Base-by-base conservation (phyloP, 768 basidiomycete species). In the Gymnopilus dilepis region DNA sequence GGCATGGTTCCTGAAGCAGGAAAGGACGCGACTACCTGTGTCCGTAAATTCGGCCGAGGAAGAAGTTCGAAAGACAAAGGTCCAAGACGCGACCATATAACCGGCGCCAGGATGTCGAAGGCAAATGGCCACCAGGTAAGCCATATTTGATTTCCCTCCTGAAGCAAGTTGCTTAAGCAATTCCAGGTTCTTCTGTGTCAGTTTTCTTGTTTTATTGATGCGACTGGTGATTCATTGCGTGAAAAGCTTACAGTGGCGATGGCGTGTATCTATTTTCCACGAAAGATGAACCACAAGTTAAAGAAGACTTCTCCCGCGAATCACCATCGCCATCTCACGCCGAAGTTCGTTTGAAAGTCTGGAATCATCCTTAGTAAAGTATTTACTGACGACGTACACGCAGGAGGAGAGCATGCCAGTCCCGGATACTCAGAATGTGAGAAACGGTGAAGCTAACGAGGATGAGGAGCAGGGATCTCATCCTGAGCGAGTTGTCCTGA, bases 241-340 rank as follows among this genome's bases (percentile, higher is more conserved):
- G 9, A 62, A 34, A 67, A 92, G 92, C 91, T 31, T 94, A 88
- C 68, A 89, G 85, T 66, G 82, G 80, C 13, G 91, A 94, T 73
- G 87, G 80, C 6, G 83, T 89, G 26, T 91, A 92, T 71, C 70
- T 91, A 31, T 94, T 85, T 67, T 92, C 90, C 4, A 91, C 89
- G 6, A 77, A 77, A 53, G 92, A 93, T 65, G 82, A 88, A 15
- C 81, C 88, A 6, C 73, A 60, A 30, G 43, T 59, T 26, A 67
- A 73, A 40, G 65, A 65, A 37, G 52, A 64, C n/a, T 34, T 70
- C 30, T 45, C 65, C 15, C 47, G 28, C 59, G 65, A 8, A 63
- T 67, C n/a, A 65, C 78, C 38, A 62, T 78, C 26, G 54, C 69
- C 80, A 50, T 68, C 70, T 7, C 74, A 74, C 60, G 28, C 30